Evolutionary conservation across 345 rosid genomes (phyloP).

Genomic region (Aquilaria sinensis): DNA sequence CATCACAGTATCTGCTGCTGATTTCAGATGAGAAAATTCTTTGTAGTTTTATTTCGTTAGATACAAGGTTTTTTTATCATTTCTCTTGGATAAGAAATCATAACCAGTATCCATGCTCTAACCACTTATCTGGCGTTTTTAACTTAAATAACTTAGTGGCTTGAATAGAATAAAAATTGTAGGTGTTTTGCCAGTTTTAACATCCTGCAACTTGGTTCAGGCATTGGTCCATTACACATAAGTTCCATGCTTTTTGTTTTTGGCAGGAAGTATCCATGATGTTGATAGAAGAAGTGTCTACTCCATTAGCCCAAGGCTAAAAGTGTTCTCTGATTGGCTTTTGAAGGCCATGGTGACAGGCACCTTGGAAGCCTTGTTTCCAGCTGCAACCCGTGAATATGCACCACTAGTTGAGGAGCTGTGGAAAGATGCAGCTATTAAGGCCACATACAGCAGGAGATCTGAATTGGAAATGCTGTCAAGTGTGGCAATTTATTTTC

Average conservation of each 20-base stretch:
- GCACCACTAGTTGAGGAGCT: constrained; percentile 91
- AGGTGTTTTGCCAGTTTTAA: neutral
- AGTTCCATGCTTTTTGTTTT: constrained; percentile 5
- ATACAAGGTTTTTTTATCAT: too few relatives aligned
- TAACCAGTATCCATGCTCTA: too few relatives aligned
- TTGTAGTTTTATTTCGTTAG: too few relatives aligned
- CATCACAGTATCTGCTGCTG: too few relatives aligned
- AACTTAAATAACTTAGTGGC: too few relatives aligned
- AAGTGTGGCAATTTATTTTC: constrained; percentile 75
- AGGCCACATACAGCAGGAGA: constrained; percentile 72
- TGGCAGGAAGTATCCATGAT: constrained; percentile 37
- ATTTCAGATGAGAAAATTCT: too few relatives aligned
- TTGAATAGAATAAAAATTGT: neutral
- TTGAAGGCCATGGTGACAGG: constrained; percentile 91
- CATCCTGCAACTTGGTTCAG: constrained; percentile 7
- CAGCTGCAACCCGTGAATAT: constrained; percentile 96
- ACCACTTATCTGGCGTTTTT: too few relatives aligned
- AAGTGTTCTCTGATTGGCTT: constrained; percentile 93
- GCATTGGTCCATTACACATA: neutral
- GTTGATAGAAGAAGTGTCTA: constrained; percentile 36
- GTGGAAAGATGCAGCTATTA: constrained; percentile 85
- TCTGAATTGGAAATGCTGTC: constrained; percentile 78
- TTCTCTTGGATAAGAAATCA: too few relatives aligned
- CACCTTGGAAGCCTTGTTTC: constrained; percentile 76
- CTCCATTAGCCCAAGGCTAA: constrained; percentile 75